Percentiles rank a stretch among this genome's conserved stretches.
Conservation (phyloP, 257 asterid genomes). For the Rehmannia glutinosa region DNA sequence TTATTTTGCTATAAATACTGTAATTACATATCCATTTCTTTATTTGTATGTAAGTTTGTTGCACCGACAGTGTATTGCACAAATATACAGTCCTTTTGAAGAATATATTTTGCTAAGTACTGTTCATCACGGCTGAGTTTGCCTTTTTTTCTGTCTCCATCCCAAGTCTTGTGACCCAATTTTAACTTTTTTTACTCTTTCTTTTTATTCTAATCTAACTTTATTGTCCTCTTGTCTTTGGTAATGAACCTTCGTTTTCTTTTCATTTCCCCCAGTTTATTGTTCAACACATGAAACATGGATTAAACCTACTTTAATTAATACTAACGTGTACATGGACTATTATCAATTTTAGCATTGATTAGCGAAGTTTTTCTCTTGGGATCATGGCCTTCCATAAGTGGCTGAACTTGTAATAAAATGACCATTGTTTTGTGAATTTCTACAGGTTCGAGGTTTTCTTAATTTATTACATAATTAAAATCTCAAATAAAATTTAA, state of each 20-base stretch:
- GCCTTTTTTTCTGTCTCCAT: slow-evolving; percentile 11
- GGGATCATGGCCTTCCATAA: no score
- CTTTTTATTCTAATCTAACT: background rate
- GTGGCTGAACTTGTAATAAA: no score
- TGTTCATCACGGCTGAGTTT: slow-evolving; percentile 30
- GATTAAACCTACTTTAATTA: background rate
- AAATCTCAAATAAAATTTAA: no score
- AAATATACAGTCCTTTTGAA: slow-evolving; percentile 27
- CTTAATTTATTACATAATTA: no score
- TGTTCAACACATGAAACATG: slow-evolving; percentile 2
- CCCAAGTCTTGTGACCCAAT: slow-evolving; percentile 13
- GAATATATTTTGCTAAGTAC: slow-evolving; percentile 22
- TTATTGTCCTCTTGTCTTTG: background rate
- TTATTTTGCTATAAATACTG: slow-evolving; percentile 42
- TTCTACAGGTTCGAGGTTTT: no score
- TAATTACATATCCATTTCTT: slow-evolving; percentile 46
- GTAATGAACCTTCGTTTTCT: background rate
- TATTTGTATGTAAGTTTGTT: slow-evolving; percentile 35
- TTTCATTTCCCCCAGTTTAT: background rate
- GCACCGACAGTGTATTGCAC: slow-evolving; percentile 25
- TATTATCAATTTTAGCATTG: background rate
- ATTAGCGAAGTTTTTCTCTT: no score
- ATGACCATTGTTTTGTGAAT: no score
- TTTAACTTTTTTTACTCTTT: background rate
- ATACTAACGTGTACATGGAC: no score